Conservation (phyloP, 2,329 filamentous ascomycete genomes). For the Pseudonectria foliicola region DNA sequence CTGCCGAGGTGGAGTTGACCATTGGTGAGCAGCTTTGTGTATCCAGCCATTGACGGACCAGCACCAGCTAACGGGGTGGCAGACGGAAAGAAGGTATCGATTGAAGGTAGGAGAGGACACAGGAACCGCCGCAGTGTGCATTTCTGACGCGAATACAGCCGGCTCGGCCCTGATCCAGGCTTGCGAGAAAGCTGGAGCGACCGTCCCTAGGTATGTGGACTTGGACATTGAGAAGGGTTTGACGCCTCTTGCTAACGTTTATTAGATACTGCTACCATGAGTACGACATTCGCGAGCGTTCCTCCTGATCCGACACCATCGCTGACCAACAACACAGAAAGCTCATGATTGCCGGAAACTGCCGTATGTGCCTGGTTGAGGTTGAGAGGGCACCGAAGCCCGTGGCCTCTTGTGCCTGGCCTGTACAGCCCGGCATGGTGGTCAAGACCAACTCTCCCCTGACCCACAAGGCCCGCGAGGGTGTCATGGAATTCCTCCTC, state of each 20-base stretch:
- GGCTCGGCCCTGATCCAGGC: conserved; percentile 97
- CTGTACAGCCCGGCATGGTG: conserved; percentile 96
- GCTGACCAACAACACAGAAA: conserved; percentile 58
- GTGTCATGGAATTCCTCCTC: conserved; percentile 97
- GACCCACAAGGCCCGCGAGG: conserved; percentile 95
- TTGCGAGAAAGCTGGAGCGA: conserved; percentile 93
- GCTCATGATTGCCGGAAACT: conserved; percentile 98
- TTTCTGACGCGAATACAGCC: conserved; percentile 52
- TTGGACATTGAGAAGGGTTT: conserved; percentile 3
- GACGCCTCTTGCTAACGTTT: conserved; percentile 27
- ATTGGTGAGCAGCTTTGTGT: conserved; percentile 54
- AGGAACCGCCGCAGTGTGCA: conserved; percentile 11
- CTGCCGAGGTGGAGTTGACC: conserved; percentile 93
- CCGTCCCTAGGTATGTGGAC: conserved; percentile 66
- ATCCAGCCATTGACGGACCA: conserved; percentile 23
- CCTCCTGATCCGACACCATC: conserved; percentile 20
- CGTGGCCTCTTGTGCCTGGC: conserved; percentile 97
- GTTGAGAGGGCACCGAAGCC: conserved; percentile 95
- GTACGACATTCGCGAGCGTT: conserved; percentile 44
- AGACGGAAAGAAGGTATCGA: conserved; percentile 98
- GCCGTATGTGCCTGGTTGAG: conserved; percentile 98
- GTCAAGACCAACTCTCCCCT: conserved; percentile 97
- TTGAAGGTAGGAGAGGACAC: conserved; percentile 65
- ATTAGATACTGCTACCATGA: conserved; percentile 96
- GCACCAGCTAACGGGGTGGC: conserved; percentile 26